Conservation (phyloP, 371 early-diverging fungal genomes). For the Haplosporangium sp. region DNA sequence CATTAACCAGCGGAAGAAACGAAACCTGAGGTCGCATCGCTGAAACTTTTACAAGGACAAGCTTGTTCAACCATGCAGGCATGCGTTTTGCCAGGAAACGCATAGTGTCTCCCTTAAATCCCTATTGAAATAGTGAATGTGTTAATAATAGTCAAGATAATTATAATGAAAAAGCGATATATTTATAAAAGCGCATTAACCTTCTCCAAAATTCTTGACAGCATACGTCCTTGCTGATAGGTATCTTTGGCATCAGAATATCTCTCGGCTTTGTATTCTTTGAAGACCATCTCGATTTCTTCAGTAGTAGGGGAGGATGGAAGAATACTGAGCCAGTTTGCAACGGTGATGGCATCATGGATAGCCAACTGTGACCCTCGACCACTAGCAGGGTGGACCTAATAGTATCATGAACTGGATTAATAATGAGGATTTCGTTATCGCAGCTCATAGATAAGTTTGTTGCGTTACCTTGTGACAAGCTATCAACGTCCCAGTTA, state of each 20-base stretch:
- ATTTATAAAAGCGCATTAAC: neutral
- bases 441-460: too few species aligned
- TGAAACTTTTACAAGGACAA: neutral
- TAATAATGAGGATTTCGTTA: neutral
- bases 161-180: too few species aligned
- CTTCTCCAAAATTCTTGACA: neutral
- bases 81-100: neutral
- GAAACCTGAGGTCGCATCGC: neutral
- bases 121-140: neutral
- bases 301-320: neutral
- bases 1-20: neutral
- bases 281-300: neutral
- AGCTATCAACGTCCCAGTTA: neutral
- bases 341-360: conserved; percentile 19
- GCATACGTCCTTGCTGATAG: neutral
- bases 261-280: conserved; percentile 4
- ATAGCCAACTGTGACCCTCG: conserved; percentile 19
- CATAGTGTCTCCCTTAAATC: neutral
- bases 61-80: neutral
- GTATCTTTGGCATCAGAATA: conserved; percentile 8
- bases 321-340: conserved; percentile 12
- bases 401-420: neutral
- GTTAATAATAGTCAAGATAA: neutral
- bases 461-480: conserved; percentile 9
- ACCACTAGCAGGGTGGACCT: neutral